Conservation (phyloP, 495 filamentous ascomycete species). For the Pseudoneurospora amorphoporcata region DNA sequence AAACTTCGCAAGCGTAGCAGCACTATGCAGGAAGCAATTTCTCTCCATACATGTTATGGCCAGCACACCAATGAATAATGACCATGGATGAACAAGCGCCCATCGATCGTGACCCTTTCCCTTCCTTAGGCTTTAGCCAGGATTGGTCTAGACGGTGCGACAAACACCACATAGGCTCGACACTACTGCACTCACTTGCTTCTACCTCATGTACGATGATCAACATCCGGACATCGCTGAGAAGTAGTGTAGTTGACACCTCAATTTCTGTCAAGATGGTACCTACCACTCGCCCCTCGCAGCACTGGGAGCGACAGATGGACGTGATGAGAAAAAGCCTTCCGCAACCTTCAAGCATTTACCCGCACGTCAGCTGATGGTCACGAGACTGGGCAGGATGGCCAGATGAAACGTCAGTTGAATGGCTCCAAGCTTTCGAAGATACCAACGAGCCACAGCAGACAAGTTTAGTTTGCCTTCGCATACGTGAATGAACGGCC, state of each 20-base stretch:
- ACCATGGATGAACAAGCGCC: not conserved
- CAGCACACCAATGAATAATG: not conserved
- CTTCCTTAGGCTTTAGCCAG: not conserved
- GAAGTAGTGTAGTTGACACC: not conserved
- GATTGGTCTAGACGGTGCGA: not conserved
- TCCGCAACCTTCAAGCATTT: conserved; percentile 6
- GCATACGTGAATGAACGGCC: not conserved
- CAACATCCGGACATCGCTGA: not conserved
- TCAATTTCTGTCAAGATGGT: not conserved
- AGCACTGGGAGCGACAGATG: not conserved
- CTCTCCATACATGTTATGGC: not conserved
- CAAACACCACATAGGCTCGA: not conserved
- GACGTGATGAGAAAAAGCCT: not conserved
- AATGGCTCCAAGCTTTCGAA: not conserved
- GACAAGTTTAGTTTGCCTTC: not conserved
- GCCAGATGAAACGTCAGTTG: conserved; percentile 1
- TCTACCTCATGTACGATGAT: not conserved
- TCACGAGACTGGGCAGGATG: conserved; percentile 10
- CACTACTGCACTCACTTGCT: not conserved
- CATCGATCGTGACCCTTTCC: not conserved
- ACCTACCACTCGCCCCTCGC: not conserved
- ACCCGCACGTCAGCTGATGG: conserved; percentile 13
- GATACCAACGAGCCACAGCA: not conserved
- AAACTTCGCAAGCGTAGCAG: not conserved
- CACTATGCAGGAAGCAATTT: not conserved